These are phyloP conservation scores for Citropsis articulata DNA, from an alignment of 345 rosid genomes.

Conservation along the genomic window DNA sequence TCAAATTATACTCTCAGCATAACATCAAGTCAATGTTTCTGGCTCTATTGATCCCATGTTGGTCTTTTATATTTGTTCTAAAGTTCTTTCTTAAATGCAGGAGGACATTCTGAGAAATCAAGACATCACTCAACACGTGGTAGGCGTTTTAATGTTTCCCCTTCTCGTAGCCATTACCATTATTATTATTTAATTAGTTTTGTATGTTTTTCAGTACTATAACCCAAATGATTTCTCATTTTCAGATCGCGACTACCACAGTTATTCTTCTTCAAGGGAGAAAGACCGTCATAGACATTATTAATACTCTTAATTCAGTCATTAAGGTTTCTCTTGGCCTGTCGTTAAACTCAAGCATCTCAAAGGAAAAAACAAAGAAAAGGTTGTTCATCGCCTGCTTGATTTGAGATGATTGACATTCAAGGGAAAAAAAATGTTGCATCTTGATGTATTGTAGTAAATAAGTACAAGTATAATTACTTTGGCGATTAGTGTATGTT, in stretches of 20 bases:
- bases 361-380: too few relatives aligned
- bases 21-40: neutral
- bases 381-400: neutral
- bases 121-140: conserved; percentile 78
- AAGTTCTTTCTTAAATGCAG: conserved; percentile 14
- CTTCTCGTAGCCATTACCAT: too few relatives aligned
- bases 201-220: neutral
- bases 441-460: neutral
- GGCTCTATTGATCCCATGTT: neutral
- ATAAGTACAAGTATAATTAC: neutral
- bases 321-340: conserved; percentile 5
- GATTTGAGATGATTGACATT: neutral
- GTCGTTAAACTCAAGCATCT: neutral
- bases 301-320: conserved; percentile 16
- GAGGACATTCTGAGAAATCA: conserved; percentile 62
- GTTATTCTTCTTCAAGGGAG: conserved; percentile 61
- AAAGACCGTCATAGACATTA: conserved; percentile 62
- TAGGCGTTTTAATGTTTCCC: conserved; percentile 15
- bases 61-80: neutral
- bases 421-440: neutral
- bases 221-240: neutral
- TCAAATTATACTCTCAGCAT: neutral
- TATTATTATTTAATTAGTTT: neutral
- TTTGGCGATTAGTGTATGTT: neutral
- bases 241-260: conserved; percentile 55